These are phyloP conservation scores for Nicotiana rustica DNA, from an alignment of 305 asterid genomes.

Conservation along the genomic window DNA sequence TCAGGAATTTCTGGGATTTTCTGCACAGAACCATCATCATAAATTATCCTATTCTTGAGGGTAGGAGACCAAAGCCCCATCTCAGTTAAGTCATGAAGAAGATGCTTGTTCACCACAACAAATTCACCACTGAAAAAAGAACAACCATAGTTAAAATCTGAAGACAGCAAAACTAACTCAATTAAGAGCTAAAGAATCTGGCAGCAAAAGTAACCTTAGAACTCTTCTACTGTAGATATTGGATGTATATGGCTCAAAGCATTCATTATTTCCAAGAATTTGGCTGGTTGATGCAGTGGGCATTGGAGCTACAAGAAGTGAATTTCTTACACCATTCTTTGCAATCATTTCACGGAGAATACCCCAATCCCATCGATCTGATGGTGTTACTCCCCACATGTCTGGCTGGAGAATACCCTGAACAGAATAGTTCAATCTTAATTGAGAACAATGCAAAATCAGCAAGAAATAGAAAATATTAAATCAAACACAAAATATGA, in stretches of 20 bases:
- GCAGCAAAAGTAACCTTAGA: constrained; percentile 60
- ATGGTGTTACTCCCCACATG: constrained; percentile 93
- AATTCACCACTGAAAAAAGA: constrained; percentile 74
- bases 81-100: constrained; percentile 90
- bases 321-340: constrained; percentile 77
- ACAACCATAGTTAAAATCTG: constrained; percentile 33
- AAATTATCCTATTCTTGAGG: constrained; percentile 79
- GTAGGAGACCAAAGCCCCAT: constrained; percentile 93
- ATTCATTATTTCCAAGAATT: constrained; percentile 96
- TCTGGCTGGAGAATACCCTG: constrained; percentile 95
- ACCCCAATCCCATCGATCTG: constrained; percentile 89
- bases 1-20: constrained; percentile 74
- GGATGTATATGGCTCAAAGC: constrained; percentile 97
- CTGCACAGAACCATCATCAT: constrained; percentile 92
- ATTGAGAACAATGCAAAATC: background rate
- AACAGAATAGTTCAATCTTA: constrained; percentile 9
- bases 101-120: constrained; percentile 98
- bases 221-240: constrained; percentile 91
- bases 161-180: background rate
- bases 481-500: background rate
- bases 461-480: background rate
- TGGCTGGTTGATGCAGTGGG: constrained; percentile 99
- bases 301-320: constrained; percentile 95
- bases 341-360: constrained; percentile 71
- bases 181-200: background rate